These are phyloP conservation scores for Pyrenula massariospora DNA, from an alignment of 495 filamentous ascomycete genomes.

Conservation along the genomic window DNA sequence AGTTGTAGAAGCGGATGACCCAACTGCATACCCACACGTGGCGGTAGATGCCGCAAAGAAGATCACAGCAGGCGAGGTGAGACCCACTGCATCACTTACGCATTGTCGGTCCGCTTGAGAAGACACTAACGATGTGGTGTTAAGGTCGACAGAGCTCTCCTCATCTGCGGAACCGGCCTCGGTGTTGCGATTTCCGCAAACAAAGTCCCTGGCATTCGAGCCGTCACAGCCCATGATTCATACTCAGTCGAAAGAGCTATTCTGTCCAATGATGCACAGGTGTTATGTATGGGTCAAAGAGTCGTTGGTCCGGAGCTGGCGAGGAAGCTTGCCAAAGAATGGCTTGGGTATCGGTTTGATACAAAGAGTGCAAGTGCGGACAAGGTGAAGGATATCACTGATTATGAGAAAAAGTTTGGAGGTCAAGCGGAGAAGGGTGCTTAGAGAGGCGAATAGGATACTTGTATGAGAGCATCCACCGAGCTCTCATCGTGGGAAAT, in stretches of 20 bases:
- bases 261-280: constrained; percentile 77
- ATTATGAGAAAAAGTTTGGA: constrained; percentile 51
- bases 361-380: constrained; percentile 55
- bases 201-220: constrained; percentile 74
- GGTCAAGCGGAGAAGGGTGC: constrained; percentile 4
- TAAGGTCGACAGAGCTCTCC: constrained; percentile 61
- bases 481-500: too few species aligned
- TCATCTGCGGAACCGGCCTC: constrained; percentile 81
- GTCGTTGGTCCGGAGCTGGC: constrained; percentile 75
- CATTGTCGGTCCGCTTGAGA: background rate
- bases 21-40: constrained; percentile 74
- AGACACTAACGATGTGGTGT: background rate
- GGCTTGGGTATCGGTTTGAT: constrained; percentile 75
- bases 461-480: too few species aligned
- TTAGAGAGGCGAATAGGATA: too few species aligned
- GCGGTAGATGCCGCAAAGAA: constrained; percentile 60
- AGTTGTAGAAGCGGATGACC: constrained; percentile 53
- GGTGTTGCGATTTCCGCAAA: constrained; percentile 81
- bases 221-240: constrained; percentile 78
- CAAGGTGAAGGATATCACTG: constrained; percentile 64
- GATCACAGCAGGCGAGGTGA: constrained; percentile 45
- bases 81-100: background rate
- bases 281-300: constrained; percentile 78
- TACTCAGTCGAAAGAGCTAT: constrained; percentile 75
- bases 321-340: constrained; percentile 65